phyloP scores from a whole-genome alignment of 2,329 filamentous ascomycete genomes.

The Alternaria arbusti region DNA sequence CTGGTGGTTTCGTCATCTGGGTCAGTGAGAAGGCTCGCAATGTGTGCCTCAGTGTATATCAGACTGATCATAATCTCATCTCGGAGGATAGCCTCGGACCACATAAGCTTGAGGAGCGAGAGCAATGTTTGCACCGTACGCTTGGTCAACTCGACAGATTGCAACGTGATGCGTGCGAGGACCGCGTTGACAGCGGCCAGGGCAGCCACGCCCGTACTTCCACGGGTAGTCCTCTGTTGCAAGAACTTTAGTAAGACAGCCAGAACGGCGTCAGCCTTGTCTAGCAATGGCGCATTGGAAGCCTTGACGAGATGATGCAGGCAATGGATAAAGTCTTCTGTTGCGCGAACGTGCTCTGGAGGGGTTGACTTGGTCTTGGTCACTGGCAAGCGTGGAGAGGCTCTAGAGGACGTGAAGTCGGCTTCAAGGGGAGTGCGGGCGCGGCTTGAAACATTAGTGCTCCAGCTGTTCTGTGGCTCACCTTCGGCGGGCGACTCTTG shows the following conservation, averaged over 20 bases:
- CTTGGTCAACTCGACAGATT: conserved; percentile 69
- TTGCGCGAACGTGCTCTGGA: conserved; percentile 31
- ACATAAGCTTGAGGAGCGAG: conserved; percentile 76
- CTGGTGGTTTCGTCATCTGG: conserved; percentile 33
- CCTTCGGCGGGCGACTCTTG: conserved; percentile 24
- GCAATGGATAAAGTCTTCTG: conserved; percentile 62
- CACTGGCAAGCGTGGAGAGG: conserved; percentile 31
- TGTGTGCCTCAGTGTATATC: conserved; percentile 61
- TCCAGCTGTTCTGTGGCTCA: conserved; percentile 36
- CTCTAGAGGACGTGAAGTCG: conserved; percentile 31
- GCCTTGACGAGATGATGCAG: conserved; percentile 68
- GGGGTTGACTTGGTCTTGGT: conserved; percentile 24
- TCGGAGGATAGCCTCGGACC: conserved; percentile 68
- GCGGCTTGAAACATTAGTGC: conserved; percentile 36
- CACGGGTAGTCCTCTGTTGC: conserved; percentile 64
- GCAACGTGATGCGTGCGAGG: conserved; percentile 69
- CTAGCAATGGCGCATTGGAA: conserved; percentile 70
- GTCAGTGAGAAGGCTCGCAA: conserved; percentile 41
- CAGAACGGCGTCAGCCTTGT: conserved; percentile 64
- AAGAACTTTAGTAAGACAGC: conserved; percentile 66
- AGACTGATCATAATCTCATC: conserved; percentile 78
- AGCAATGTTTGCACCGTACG: conserved; percentile 67
- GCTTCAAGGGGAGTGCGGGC: conserved; percentile 41
- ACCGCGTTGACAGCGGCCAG: conserved; percentile 79
- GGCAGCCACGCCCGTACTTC: conserved; percentile 73